phyloP scores from a whole-genome alignment of 2,329 filamentous ascomycete genomes.

The Paracamarosporium sp. region DNA sequence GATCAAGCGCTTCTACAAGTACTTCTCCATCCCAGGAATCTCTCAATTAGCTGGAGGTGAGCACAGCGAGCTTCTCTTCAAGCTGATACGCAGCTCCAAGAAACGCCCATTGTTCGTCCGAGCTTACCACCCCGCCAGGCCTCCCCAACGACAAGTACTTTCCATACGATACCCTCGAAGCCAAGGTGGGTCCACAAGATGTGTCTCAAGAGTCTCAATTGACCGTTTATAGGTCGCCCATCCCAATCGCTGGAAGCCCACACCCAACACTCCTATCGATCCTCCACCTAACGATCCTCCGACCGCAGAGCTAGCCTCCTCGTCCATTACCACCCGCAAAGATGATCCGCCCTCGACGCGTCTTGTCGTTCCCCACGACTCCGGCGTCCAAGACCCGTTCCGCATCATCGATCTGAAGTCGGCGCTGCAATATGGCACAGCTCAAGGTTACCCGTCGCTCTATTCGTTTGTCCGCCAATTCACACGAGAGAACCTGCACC shows the following conservation, averaged over 20 bases:
- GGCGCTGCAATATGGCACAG: conserved; percentile 86
- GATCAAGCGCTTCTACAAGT: conserved; percentile 87
- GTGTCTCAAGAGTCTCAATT: neutral
- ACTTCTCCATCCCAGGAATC: conserved; percentile 71
- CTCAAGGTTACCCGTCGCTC: conserved; percentile 80
- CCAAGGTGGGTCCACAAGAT: conserved; percentile 53
- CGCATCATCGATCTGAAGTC: conserved; percentile 81
- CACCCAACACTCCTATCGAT: conserved; percentile 66
- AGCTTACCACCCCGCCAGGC: conserved; percentile 57
- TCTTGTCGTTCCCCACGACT: conserved; percentile 75
- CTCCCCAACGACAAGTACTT: conserved; percentile 84
- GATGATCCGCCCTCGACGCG: conserved; percentile 51
- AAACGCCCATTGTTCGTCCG: neutral
- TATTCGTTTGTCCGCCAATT: conserved; percentile 82
- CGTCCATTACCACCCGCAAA: conserved; percentile 31
- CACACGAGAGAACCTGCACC: conserved; percentile 76
- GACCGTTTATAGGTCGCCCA: conserved; percentile 60
- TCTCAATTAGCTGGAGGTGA: conserved; percentile 67
- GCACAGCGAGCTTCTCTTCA: neutral
- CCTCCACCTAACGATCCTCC: conserved; percentile 41
- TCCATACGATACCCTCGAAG: conserved; percentile 89
- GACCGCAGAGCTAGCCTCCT: conserved; percentile 34
- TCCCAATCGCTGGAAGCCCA: conserved; percentile 75
- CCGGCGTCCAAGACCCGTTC: conserved; percentile 62
- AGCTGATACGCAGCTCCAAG: too few relatives aligned